Conservation (phyloP, 495 filamentous ascomycete genomes). For the Aspergillus biplanus region DNA sequence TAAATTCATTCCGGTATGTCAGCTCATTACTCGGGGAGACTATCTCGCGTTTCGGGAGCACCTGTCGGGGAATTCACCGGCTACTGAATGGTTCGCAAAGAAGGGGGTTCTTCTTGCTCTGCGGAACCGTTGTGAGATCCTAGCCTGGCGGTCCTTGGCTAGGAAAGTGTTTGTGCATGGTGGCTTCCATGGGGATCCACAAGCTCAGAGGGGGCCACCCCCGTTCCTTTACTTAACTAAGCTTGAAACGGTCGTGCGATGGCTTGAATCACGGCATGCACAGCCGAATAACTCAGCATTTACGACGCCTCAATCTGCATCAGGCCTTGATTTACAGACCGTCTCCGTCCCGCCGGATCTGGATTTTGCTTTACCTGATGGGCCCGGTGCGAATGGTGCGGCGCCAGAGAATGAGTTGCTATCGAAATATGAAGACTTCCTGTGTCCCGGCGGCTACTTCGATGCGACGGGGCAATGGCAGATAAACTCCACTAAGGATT, state of each 20-base stretch:
- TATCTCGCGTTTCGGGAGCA: slow-evolving; percentile 76
- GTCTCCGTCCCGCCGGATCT: slow-evolving; percentile 35
- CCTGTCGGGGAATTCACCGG: slow-evolving; percentile 52
- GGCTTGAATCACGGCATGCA: slow-evolving; percentile 42
- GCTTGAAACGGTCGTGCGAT: slow-evolving; percentile 41
- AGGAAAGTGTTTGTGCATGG: slow-evolving; percentile 73
- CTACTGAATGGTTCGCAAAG: slow-evolving; percentile 71
- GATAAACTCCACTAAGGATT: slow-evolving; percentile 28
- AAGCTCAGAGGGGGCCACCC: slow-evolving; percentile 45
- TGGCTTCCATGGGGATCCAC: slow-evolving; percentile 54
- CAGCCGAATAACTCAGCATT: slow-evolving; percentile 1
- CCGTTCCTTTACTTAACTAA: slow-evolving; percentile 50
- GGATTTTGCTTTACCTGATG: slow-evolving; percentile 36
- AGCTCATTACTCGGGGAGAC: slow-evolving; percentile 76
- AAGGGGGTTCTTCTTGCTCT: slow-evolving; percentile 75
- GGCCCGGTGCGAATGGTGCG: slow-evolving; percentile 10
- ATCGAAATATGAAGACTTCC: slow-evolving; percentile 41
- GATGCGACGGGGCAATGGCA: slow-evolving; percentile 38
- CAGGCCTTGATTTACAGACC: slow-evolving; percentile 36
- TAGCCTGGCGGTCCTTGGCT: slow-evolving; percentile 83
- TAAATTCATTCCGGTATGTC: slow-evolving; percentile 74
- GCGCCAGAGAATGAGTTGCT: slow-evolving; percentile 26
- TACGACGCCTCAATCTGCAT: slow-evolving; percentile 1
- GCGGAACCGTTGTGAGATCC: slow-evolving; percentile 70
- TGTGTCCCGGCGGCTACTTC: slow-evolving; percentile 41